These are phyloP conservation scores for Phytophthora pinifolia DNA, from an alignment of 352 stramenopile species.

Conservation along the genomic window DNA sequence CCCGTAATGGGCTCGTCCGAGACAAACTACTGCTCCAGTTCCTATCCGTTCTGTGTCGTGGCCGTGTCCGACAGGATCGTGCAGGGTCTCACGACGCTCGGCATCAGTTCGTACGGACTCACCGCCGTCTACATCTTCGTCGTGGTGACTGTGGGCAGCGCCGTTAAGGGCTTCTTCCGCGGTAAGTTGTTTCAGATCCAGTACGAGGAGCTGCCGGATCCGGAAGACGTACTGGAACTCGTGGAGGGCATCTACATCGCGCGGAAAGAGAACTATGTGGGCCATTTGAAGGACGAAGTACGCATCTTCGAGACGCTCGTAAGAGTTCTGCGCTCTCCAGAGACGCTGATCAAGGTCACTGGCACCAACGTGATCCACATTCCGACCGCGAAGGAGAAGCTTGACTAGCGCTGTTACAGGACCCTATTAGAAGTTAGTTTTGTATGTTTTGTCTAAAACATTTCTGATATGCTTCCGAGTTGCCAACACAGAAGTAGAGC, in stretches of 20 bases:
- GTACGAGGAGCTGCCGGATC: constrained; percentile 81
- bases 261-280: constrained; percentile 78
- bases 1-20: constrained; percentile 33
- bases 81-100: constrained; percentile 71
- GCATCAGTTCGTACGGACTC: constrained; percentile 84
- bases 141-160: constrained; percentile 82
- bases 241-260: constrained; percentile 90
- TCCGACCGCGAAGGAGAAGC: constrained; percentile 79
- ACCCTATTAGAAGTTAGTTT: not conserved
- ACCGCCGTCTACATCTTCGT: constrained; percentile 89
- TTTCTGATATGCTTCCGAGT: constrained; percentile 2
- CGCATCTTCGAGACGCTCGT: constrained; percentile 88
- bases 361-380: constrained; percentile 88
- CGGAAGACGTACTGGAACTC: constrained; percentile 82
- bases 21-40: constrained; percentile 45
- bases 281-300: constrained; percentile 87
- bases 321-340: constrained; percentile 78
- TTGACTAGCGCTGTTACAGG: constrained; percentile 42
- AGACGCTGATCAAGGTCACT: constrained; percentile 85
- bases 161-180: constrained; percentile 84
- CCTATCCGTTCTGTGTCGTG: constrained; percentile 75
- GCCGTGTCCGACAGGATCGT: constrained; percentile 88
- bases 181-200: constrained; percentile 80
- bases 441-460: constrained; percentile 5
- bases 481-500: no score